These are phyloP conservation scores for Ogataea ganodermae DNA, from an alignment of 805 yeast species.

Conservation along the genomic window DNA sequence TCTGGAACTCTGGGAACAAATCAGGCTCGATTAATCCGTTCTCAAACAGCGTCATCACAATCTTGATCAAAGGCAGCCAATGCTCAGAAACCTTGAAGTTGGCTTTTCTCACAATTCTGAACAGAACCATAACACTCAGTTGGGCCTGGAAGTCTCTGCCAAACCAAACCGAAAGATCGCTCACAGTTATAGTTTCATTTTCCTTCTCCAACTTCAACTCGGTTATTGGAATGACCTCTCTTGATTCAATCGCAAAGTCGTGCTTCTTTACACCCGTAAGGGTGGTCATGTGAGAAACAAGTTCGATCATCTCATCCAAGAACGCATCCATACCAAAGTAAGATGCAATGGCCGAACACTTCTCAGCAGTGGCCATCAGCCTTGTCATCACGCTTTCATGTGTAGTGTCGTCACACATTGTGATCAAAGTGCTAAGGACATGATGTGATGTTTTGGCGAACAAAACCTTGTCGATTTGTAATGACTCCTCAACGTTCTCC, in stretches of 20 bases:
- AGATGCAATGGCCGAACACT: slow-evolving; percentile 75
- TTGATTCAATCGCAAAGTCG: slow-evolving; percentile 30
- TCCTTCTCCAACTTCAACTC: slow-evolving; percentile 53
- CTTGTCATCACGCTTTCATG: slow-evolving; percentile 89
- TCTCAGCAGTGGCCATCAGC: slow-evolving; percentile 86
- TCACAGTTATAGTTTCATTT: slow-evolving; percentile 65
- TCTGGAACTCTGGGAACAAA: slow-evolving; percentile 65
- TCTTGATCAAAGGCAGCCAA: slow-evolving; percentile 63
- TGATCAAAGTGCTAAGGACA: slow-evolving; percentile 70
- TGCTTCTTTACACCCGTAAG: slow-evolving; percentile 47
- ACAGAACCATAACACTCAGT: slow-evolving; percentile 80
- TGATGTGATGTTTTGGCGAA: slow-evolving; percentile 65
- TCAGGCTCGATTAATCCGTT: slow-evolving; percentile 71
- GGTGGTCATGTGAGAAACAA: slow-evolving; percentile 68
- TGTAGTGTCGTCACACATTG: slow-evolving; percentile 81
- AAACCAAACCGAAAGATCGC: slow-evolving; percentile 77
- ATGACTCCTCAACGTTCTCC: slow-evolving; percentile 24
- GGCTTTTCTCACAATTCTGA: slow-evolving; percentile 69
- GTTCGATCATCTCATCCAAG: slow-evolving; percentile 66
- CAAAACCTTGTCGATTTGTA: slow-evolving; percentile 70
- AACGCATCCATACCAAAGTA: slow-evolving; percentile 56
- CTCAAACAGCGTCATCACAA: slow-evolving; percentile 66
- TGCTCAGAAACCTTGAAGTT: slow-evolving; percentile 46
- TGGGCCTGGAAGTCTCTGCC: slow-evolving; percentile 94
- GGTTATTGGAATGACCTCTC: slow-evolving; percentile 47